Evolutionary conservation across 805 yeast species (phyloP), one percentile per base, ranked within the genome.

Genomic region (Candida endomychidarum): DNA sequence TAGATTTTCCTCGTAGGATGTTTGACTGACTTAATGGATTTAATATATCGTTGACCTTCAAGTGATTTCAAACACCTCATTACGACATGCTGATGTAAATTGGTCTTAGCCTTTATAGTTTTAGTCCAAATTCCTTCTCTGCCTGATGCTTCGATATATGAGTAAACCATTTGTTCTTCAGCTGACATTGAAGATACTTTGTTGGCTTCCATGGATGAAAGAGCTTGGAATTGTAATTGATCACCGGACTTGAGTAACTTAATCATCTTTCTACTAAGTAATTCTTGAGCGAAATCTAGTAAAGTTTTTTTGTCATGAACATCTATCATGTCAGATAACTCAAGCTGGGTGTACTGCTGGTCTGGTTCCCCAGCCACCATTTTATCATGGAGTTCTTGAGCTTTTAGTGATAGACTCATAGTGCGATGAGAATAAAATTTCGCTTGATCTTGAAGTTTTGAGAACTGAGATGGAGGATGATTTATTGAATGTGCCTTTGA

Each of bases 51-150:
- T 56, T 87, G 93, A 18, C 74, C 68, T 55, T 90, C 97, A 48
- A 90, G 64, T 16, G 83, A 67, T 56, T 90, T 90, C 55, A 90
- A 67, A 55, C 95, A 86, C 56, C 95, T 75, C 33, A 77, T 72
- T 8, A 90, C 96, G n/a, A 90, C 83, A 57, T 87, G 95, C 54
- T 88, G 96, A 59, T 90, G 96, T 45, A 90, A 65, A 53, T 89
- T 89, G 10, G 96, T 86, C 55, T 83, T 81, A 8, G 90, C 87
- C 57, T 86, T 86, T 51, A 90, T 78, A 7, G 96, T 86, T 63
- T 87, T 88, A 9, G 96, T 85, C 97, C 97, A 90, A 38, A 90
- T 88, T 32, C 97, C 97, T 63, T 90, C 97, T 60, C 98, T 73
- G 3, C 93, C 96, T 6, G 95, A 77, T 0, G 95, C 95, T 54